Evolutionary conservation across 1,139 yeast species (phyloP), one percentile per base, ranked within the genome.

Genomic region (Candida sp.): DNA sequence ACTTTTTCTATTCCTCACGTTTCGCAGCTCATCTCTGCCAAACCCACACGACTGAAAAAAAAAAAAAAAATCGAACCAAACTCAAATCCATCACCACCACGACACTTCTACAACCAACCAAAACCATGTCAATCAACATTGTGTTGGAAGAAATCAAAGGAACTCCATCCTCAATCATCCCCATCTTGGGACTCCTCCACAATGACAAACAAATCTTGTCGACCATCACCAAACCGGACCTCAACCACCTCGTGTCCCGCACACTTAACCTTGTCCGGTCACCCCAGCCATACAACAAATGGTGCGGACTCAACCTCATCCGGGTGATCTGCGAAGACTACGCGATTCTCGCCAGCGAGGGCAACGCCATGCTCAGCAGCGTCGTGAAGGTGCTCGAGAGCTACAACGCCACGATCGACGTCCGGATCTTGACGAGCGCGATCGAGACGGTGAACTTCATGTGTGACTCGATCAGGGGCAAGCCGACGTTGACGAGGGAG

Each of bases 401-500:
- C 11, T 76, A 76, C 33, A 78, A 77, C 57, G 72, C 69, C 9
- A 70, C 73, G 30, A 65, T 72, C 25, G 75, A 77, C 58, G 56
- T 65, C 57, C 75, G 71, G 44, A 72, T 75, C 50, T 77, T 81
- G 59, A 80, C 67, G 54, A 78, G 81, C 41, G 78, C 82, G 33
- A 75, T 80, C 46, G 80, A 77, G 49, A 77, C 86, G 30, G 66
- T 83, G 50, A 72, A 77, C 54, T 67, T 67, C 23, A 61, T 89
- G 27, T 81, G 87, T 59, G 69, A 73, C 41, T 71, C 76, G 43
- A 86, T 90, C 51, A 81, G 88, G 66, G 96, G 92, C 2, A 92
- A 92, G 62, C 91, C 96, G 1, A 85, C 93, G 1, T 75, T 93
- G 46, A 87, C 96, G 2, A 81, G 98, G 65, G 97, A 92, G 61